Evolutionary conservation across 2,329 filamentous ascomycete genomes (phyloP).

Genomic region (Beauveria sp.): DNA sequence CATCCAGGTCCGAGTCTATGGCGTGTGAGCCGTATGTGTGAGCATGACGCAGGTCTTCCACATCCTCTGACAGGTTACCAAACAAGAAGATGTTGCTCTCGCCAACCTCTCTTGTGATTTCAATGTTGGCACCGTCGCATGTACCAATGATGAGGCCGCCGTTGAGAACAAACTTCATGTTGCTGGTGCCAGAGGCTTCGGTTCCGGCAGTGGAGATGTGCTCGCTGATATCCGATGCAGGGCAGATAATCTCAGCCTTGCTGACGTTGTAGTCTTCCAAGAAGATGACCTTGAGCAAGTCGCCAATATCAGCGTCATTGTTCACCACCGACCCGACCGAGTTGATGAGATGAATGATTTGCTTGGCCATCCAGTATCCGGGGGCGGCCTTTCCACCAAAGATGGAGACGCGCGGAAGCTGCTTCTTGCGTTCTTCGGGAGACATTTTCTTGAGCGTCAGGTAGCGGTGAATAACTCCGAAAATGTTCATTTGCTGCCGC

Average conservation of each 20-base stretch:
- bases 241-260: conserved; percentile 95
- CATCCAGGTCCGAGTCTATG: conserved; percentile 67
- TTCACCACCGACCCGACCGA: conserved; percentile 86
- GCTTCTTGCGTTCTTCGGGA: conserved; percentile 77
- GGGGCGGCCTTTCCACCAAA: conserved; percentile 97
- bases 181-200: conserved; percentile 81
- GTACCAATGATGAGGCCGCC: conserved; percentile 96
- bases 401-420: conserved; percentile 82
- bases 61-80: conserved; percentile 89
- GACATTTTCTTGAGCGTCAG: conserved; percentile 80
- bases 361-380: conserved; percentile 99
- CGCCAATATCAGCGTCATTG: conserved; percentile 83
- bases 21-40: conserved; percentile 78
- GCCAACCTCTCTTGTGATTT: conserved; percentile 94
- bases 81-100: conserved; percentile 99
- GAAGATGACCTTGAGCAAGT: conserved; percentile 94
- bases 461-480: conserved; percentile 93
- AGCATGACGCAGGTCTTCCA: conserved; percentile 86
- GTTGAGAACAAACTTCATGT: conserved; percentile 99
- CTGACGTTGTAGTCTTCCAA: conserved; percentile 98
- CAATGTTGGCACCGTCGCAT: conserved; percentile 95
- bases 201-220: conserved; percentile 98
- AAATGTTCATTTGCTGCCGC: conserved; percentile 97
- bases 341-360: conserved; percentile 95
- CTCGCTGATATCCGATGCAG: conserved; percentile 93